A percentile compares a stretch with the other conserved stretches of the same genome.
phyloP scores from a whole-genome alignment of 148 eudicot species.

The Beta vulgaris region DNA sequence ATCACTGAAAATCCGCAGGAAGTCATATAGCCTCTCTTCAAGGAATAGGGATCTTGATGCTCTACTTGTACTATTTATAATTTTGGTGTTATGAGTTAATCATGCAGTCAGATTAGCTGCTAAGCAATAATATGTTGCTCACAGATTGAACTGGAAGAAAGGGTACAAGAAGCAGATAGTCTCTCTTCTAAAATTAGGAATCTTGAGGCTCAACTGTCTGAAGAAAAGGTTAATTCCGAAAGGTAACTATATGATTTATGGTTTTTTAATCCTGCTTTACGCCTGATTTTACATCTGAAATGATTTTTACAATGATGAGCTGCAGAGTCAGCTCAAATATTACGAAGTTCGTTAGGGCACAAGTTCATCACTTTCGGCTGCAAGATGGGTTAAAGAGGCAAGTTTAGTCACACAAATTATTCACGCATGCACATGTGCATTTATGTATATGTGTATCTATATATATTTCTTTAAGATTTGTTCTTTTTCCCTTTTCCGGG shows the following conservation, averaged over 20 bases:
- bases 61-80: background rate
- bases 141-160: slow-evolving; percentile 63
- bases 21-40: no score
- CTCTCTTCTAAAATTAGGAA: slow-evolving; percentile 59
- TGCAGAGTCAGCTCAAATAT: slow-evolving; percentile 61
- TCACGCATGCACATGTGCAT: background rate
- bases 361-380: slow-evolving; percentile 51
- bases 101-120: background rate
- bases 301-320: slow-evolving; percentile 11
- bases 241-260: slow-evolving; percentile 46
- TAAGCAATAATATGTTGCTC: slow-evolving; percentile 18
- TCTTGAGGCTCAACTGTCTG: slow-evolving; percentile 65
- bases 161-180: slow-evolving; percentile 63
- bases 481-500: background rate
- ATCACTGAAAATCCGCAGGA: no score
- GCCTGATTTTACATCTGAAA: background rate
- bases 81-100: background rate
- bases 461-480: background rate
- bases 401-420: slow-evolving; percentile 7
- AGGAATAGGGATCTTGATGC: no score
- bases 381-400: slow-evolving; percentile 82
- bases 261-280: slow-evolving; percentile 1
- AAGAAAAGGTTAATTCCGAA: slow-evolving; percentile 67
- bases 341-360: slow-evolving; percentile 61
- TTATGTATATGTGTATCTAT: background rate